Evolutionary conservation across 176 grass and related monocot species (phyloP).

Genomic region (Dactylis glomerata): DNA sequence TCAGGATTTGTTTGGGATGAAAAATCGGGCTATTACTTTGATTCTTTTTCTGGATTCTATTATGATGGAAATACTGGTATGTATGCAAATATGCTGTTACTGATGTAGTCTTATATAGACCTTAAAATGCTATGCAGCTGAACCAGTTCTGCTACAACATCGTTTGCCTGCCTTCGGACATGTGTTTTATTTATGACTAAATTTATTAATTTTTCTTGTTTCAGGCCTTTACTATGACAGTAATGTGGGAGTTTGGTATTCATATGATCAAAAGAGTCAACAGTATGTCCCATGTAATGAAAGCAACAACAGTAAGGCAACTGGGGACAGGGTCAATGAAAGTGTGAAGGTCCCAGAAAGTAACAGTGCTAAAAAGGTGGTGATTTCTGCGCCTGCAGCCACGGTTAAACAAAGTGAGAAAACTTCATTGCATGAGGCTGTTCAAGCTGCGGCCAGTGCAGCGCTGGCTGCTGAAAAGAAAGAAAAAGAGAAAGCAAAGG

Average conservation of each 20-base stretch:
- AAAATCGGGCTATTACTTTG: constrained; percentile 98
- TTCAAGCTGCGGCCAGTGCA: constrained; percentile 88
- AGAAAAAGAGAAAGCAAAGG: constrained; percentile 92
- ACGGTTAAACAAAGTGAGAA: constrained; percentile 78
- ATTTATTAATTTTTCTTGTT: constrained; percentile 35
- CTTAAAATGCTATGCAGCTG: background rate
- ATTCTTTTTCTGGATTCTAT: constrained; percentile 97
- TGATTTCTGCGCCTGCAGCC: constrained; percentile 88
- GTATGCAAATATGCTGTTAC: background rate
- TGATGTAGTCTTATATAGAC: background rate
- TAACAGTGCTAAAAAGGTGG: constrained; percentile 63
- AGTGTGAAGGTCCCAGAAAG: constrained; percentile 52
- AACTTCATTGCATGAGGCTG: constrained; percentile 70
- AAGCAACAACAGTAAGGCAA: constrained; percentile 54
- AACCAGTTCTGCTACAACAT: background rate
- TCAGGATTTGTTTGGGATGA: constrained; percentile 99
- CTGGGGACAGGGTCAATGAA: constrained; percentile 46
- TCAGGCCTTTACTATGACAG: constrained; percentile 96
- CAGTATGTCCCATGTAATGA: constrained; percentile 78
- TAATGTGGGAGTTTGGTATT: constrained; percentile 84
- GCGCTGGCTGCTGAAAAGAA: constrained; percentile 94
- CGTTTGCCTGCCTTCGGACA: background rate
- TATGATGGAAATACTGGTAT: constrained; percentile 99
- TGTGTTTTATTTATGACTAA: background rate
- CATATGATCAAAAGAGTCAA: constrained; percentile 78